phyloP scores from a whole-genome alignment of 768 basidiomycete genomes.

The Astraeus odoratus region DNA sequence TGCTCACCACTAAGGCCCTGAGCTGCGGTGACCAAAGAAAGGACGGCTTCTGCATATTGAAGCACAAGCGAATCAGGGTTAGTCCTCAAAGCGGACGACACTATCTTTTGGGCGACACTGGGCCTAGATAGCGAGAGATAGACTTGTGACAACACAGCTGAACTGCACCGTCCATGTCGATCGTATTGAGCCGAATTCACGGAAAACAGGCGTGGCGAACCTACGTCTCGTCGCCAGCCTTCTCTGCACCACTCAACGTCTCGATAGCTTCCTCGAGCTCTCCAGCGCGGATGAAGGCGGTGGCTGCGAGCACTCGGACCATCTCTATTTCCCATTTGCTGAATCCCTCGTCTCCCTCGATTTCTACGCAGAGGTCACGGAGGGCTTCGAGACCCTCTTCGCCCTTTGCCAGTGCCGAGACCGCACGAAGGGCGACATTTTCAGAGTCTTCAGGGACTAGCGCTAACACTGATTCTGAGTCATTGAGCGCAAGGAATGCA shows the following conservation, averaged over 20 bases:
- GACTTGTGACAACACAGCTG: conserved; percentile 77
- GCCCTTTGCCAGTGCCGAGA: conserved; percentile 61
- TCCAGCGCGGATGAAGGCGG: conserved; percentile 74
- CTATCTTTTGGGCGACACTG: conserved; percentile 82
- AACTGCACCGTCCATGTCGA: conserved; percentile 36
- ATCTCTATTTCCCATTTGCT: conserved; percentile 63
- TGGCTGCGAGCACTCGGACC: conserved; percentile 79
- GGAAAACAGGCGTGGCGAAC: conserved; percentile 22
- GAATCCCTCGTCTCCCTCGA: conserved; percentile 71
- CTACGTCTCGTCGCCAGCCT: conserved; percentile 83
- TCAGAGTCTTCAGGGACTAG: conserved; percentile 53
- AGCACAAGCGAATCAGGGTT: conserved; percentile 88
- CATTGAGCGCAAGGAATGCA: conserved; percentile 63
- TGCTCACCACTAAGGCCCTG: conserved; percentile 45
- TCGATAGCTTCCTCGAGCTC: conserved; percentile 92
- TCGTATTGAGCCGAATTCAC: background rate
- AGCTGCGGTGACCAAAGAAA: conserved; percentile 68
- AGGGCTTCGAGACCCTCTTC: conserved; percentile 69
- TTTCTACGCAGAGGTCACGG: conserved; percentile 80
- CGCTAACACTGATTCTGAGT: conserved; percentile 48
- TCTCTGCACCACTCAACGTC: conserved; percentile 65
- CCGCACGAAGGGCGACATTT: conserved; percentile 63
- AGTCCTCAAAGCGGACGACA: conserved; percentile 75
- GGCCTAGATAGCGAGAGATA: conserved; percentile 86
- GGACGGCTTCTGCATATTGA: conserved; percentile 82